phyloP scores from a whole-genome alignment of 2,329 filamentous ascomycete species.

The Zymoseptoria crescenta region DNA sequence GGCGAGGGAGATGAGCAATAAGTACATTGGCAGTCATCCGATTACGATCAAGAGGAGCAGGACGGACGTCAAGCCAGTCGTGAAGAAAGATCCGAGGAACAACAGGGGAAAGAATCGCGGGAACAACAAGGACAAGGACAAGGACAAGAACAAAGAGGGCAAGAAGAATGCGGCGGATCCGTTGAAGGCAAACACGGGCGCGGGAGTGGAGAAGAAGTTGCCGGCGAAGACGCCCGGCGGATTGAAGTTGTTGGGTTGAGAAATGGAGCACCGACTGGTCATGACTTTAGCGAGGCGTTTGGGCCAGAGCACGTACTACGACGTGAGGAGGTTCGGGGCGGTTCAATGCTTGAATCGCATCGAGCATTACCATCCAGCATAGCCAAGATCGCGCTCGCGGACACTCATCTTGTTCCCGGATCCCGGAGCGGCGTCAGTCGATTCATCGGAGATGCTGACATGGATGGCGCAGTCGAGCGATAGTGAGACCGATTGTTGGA shows the following conservation, averaged over 20 bases:
- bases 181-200: constrained; percentile 30
- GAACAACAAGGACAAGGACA: constrained; percentile 31
- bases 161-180: constrained; percentile 33
- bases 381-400: not conserved
- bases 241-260: constrained; percentile 24
- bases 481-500: not conserved
- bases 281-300: constrained; percentile 6
- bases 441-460: not conserved
- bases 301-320: not conserved
- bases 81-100: constrained; percentile 41
- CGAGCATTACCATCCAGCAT: not conserved
- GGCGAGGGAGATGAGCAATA: constrained; percentile 96
- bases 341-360: not conserved
- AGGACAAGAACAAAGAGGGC: constrained; percentile 33
- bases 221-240: constrained; percentile 17
- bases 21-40: constrained; percentile 97
- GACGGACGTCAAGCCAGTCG: constrained; percentile 77
- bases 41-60: constrained; percentile 70
- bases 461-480: not conserved
- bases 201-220: constrained; percentile 26
- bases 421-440: not conserved
- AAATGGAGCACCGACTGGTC: not conserved
- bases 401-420: not conserved
- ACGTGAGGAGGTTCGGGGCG: not conserved
- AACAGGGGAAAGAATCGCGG: constrained; percentile 48